Evolutionary conservation across 139 green algal species (phyloP).

Genomic region (Parachlorella kessleri): DNA sequence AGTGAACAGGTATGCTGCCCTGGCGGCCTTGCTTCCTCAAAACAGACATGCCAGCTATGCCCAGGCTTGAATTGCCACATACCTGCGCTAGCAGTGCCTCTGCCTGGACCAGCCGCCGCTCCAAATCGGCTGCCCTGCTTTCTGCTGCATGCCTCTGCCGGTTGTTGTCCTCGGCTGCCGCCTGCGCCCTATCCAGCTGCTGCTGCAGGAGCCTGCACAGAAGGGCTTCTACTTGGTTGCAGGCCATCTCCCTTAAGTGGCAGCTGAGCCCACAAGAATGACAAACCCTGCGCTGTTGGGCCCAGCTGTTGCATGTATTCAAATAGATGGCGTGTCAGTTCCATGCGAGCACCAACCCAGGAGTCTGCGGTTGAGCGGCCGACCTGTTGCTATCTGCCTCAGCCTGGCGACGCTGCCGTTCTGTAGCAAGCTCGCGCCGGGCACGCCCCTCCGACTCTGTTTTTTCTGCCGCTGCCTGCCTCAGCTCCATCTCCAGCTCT

Average conservation of each 20-base stretch:
- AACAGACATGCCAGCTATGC: no score
- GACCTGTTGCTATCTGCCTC: conserved; percentile 1
- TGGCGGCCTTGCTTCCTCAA: no score
- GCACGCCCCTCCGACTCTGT: conserved; percentile 6
- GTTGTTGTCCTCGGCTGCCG: neutral
- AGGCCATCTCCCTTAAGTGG: no score
- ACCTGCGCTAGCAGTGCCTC: conserved; percentile 5
- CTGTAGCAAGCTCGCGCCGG: neutral
- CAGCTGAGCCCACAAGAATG: no score
- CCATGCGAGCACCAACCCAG: no score
- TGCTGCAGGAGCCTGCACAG: conserved; percentile 14
- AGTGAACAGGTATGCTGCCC: no score
- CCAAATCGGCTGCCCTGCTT: neutral
- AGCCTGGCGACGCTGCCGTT: conserved; percentile 8
- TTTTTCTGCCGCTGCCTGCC: conserved; percentile 4
- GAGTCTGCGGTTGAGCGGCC: neutral
- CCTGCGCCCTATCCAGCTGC: conserved; percentile 18
- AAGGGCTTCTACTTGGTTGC: no score
- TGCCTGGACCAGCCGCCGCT: conserved; percentile 5
- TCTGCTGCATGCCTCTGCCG: conserved; percentile 4
- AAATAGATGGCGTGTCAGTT: no score
- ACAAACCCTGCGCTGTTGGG: no score
- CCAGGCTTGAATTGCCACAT: no score
- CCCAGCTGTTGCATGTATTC: no score
- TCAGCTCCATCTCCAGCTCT: conserved; percentile 25